These are phyloP conservation scores for Paramyrothecium sp. DNA, from an alignment of 2,329 filamentous ascomycete species.

Conservation along the genomic window DNA sequence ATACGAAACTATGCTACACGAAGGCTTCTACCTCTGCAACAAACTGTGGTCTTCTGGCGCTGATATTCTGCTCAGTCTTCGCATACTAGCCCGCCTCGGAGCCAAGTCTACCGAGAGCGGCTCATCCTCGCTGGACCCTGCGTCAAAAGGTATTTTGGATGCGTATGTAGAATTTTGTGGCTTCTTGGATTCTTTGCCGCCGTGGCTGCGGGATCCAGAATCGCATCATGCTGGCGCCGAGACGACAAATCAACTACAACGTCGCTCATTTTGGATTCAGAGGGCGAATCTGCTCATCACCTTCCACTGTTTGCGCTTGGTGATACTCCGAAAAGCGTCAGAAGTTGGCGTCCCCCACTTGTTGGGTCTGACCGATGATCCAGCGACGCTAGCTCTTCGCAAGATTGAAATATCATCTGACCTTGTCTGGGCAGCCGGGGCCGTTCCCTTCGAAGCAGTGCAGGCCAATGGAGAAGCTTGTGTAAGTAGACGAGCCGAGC, in stretches of 20 bases:
- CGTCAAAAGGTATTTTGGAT: constrained; percentile 6
- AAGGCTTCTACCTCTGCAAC: constrained; percentile 5
- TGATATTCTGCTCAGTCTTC: constrained; percentile 7
- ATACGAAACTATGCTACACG: constrained; percentile 6
- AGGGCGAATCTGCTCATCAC: constrained; percentile 8
- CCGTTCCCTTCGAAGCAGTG: constrained; percentile 9
- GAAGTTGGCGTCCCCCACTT: constrained; percentile 5
- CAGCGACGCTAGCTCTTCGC: constrained; percentile 8
- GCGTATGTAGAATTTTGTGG: constrained; percentile 10
- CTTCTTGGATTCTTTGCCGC: constrained; percentile 4
- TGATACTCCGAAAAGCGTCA: constrained; percentile 1
- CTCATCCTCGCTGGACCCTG: background rate
- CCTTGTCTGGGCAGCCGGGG: background rate
- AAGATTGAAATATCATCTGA: constrained; percentile 10
- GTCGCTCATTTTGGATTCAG: constrained; percentile 7
- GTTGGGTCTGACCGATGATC: constrained; percentile 6
- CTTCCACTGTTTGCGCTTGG: constrained; percentile 9
- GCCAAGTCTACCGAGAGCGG: background rate
- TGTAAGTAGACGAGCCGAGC: constrained; percentile 2
- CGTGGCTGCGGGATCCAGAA: constrained; percentile 7
- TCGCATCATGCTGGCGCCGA: constrained; percentile 1
- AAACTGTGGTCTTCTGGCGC: constrained; percentile 6
- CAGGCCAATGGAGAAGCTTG: constrained; percentile 9
- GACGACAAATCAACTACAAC: constrained; percentile 2
- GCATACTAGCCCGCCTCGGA: constrained; percentile 1